A percentile compares a stretch with the other conserved stretches of the same genome.
Conservation (phyloP, 192 early-diverging fungal genomes). For the Physocladia obscura region DNA sequence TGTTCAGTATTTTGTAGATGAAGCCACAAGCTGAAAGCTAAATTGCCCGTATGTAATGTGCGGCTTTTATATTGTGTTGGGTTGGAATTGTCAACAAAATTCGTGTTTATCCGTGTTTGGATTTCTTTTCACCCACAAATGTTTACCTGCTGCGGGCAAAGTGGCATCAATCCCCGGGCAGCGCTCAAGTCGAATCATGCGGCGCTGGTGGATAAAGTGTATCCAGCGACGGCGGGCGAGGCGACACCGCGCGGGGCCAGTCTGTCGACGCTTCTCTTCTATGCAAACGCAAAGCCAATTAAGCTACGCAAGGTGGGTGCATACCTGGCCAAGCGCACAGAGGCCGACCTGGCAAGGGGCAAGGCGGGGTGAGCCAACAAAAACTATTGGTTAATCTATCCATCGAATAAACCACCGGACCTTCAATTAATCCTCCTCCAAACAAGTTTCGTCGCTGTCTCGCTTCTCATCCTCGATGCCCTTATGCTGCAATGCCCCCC, state of each 20-base stretch:
- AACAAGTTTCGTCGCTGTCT: conserved; percentile 62
- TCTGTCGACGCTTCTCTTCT: conserved; percentile 85
- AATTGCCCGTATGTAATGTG: too few relatives aligned
- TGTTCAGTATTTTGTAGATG: too few relatives aligned
- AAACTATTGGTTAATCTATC: not conserved
- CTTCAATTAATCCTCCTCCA: not conserved
- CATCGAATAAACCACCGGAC: too few relatives aligned
- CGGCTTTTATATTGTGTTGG: too few relatives aligned
- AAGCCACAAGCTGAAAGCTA: too few relatives aligned
- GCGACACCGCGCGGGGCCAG: conserved; percentile 72
- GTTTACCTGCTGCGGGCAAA: conserved; percentile 6
- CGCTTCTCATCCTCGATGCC: conserved; percentile 72
- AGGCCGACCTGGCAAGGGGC: conserved; percentile 63
- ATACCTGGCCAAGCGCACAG: conserved; percentile 72
- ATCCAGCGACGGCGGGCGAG: conserved; percentile 58
- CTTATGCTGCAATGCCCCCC: conserved; percentile 67
- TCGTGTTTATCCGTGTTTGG: too few relatives aligned
- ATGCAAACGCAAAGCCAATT: conserved; percentile 81
- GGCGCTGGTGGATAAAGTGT: conserved; percentile 48
- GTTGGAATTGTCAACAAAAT: too few relatives aligned
- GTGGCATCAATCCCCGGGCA: conserved; percentile 15
- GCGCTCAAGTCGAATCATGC: conserved; percentile 39
- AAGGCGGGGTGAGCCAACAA: conserved; percentile 53
- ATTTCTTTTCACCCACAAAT: too few relatives aligned
- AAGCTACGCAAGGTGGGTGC: conserved; percentile 88